These are phyloP conservation scores for Novymonas esmeraldas DNA, from an alignment of 208 protist genomes.

Conservation along the genomic window DNA sequence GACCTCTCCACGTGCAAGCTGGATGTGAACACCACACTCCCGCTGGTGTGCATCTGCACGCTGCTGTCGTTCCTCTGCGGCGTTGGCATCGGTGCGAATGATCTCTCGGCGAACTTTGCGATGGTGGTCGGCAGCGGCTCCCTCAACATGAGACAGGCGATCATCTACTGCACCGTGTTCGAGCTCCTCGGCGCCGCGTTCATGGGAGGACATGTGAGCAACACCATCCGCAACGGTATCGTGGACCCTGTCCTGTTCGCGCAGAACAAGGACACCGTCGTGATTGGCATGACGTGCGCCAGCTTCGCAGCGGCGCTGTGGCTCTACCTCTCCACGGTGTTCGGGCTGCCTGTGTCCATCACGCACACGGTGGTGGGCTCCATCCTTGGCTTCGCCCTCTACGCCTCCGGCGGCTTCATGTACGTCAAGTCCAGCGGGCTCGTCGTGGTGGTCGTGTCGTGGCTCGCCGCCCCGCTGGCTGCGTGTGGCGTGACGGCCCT, in stretches of 20 bases:
- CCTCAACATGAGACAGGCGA: constrained; percentile 78
- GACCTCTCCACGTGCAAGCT: constrained; percentile 51
- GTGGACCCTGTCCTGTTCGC: constrained; percentile 68
- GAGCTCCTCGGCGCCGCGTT: constrained; percentile 83
- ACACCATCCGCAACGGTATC: constrained; percentile 76
- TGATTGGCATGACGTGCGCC: constrained; percentile 82
- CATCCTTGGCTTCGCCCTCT: constrained; percentile 76
- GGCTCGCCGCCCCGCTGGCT: constrained; percentile 69
- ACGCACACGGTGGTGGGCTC: constrained; percentile 85
- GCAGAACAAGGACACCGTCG: constrained; percentile 60
- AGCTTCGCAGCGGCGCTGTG: constrained; percentile 69
- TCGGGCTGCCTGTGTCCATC: constrained; percentile 83
- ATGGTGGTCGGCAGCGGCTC: constrained; percentile 87
- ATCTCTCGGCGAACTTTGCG: constrained; percentile 86
- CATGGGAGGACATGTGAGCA: constrained; percentile 84
- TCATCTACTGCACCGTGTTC: constrained; percentile 83
- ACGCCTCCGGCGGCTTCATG: constrained; percentile 49
- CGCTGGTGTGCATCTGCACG: constrained; percentile 75
- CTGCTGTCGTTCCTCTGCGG: constrained; percentile 83
- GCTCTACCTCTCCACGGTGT: constrained; percentile 83
- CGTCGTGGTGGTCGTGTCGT: constrained; percentile 72
- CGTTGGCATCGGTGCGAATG: constrained; percentile 84
- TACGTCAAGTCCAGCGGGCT: constrained; percentile 59
- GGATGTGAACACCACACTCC: constrained; percentile 67
- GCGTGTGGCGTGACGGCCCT: constrained; percentile 59